Conservation (phyloP, 2,329 filamentous ascomycete genomes). For the Hypoxylon sp. region DNA sequence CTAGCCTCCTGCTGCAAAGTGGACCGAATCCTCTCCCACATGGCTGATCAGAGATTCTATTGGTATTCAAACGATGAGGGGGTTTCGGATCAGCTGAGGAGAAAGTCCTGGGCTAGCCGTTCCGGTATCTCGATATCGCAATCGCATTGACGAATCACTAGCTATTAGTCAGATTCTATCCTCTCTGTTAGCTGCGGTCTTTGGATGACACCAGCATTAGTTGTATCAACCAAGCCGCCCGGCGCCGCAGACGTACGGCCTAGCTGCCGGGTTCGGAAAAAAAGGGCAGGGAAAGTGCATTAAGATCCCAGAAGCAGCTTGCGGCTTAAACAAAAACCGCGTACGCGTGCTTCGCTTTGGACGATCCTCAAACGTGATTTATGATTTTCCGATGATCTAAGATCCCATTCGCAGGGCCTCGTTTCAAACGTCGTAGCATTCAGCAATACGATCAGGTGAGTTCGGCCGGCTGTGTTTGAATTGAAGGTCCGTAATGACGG, state of each 20-base stretch:
- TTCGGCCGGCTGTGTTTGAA: conserved; percentile 35
- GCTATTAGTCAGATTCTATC: not conserved
- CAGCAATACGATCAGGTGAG: conserved; percentile 40
- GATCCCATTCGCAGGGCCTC: conserved; percentile 37
- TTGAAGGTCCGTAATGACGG: conserved; percentile 32
- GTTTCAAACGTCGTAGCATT: conserved; percentile 36
- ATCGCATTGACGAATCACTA: conserved; percentile 12
- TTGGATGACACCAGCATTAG: conserved; percentile 18
- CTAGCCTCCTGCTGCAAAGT: conserved; percentile 27
- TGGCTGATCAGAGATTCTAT: conserved; percentile 17
- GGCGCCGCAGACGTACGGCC: conserved; percentile 30
- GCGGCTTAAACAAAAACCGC: conserved; percentile 22
- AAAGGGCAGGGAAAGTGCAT: conserved; percentile 20
- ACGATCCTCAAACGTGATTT: conserved; percentile 33
- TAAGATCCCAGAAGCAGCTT: conserved; percentile 19
- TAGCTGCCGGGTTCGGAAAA: conserved; percentile 27
- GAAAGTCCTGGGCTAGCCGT: conserved; percentile 10
- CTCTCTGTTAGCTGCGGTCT: conserved; percentile 1
- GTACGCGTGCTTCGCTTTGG: conserved; percentile 17
- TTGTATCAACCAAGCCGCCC: conserved; percentile 19
- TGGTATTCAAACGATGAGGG: conserved; percentile 7
- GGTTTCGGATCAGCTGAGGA: conserved; percentile 18
- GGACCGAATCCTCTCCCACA: conserved; percentile 17
- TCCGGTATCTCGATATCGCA: conserved; percentile 6
- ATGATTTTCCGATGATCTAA: conserved; percentile 41